phyloP scores from a whole-genome alignment of 768 basidiomycete species.

The Mycena polygramma region DNA sequence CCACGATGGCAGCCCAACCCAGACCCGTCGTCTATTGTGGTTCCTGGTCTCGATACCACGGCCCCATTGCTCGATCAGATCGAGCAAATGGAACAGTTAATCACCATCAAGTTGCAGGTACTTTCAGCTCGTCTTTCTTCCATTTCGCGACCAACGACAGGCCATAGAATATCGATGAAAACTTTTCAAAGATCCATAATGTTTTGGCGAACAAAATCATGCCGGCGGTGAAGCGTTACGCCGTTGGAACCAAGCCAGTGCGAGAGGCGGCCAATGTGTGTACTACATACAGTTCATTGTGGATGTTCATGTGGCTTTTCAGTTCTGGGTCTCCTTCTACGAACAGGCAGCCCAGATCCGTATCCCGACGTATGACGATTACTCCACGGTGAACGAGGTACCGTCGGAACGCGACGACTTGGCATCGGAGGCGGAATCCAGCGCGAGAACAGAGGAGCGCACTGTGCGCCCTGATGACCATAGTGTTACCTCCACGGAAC shows the following conservation, averaged over 20 bases:
- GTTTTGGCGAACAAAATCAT: conserved; percentile 83
- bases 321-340: conserved; percentile 99
- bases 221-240: conserved; percentile 92
- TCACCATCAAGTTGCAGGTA: conserved; percentile 92
- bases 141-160: conserved; percentile 5
- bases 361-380: conserved; percentile 80
- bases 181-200: conserved; percentile 92
- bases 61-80: conserved; percentile 85
- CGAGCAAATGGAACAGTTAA: conserved; percentile 95
- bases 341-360: conserved; percentile 92
- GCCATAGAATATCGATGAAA: conserved; percentile 88
- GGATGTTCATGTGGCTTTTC: neutral
- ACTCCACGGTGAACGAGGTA: conserved; percentile 67
- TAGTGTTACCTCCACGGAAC: conserved; percentile 69
- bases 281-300: conserved; percentile 19
- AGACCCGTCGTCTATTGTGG: conserved; percentile 72
- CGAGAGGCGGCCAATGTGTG: conserved; percentile 91
- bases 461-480: conserved; percentile 49
- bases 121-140: conserved; percentile 27
- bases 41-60: conserved; percentile 79
- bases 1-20: conserved; percentile 72
- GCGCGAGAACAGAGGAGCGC: conserved; percentile 37
- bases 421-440: conserved; percentile 44
- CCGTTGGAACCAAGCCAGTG: conserved; percentile 88
- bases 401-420: conserved; percentile 55